phyloP scores from a whole-genome alignment of 176 grass and related monocot species.

The Ananas comosus region DNA sequence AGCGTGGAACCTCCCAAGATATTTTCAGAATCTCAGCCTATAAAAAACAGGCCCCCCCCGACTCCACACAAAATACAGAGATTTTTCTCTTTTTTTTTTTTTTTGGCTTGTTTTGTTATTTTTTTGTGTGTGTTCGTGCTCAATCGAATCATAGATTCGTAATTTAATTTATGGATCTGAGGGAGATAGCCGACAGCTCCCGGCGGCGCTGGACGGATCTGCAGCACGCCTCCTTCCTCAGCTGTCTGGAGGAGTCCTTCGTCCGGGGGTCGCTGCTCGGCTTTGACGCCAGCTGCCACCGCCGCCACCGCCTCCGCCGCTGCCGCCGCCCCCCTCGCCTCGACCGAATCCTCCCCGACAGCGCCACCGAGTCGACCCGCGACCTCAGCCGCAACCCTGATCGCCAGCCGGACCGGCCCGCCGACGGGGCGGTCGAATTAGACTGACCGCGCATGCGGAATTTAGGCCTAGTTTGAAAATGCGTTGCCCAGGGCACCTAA shows the following conservation, averaged over 20 bases:
- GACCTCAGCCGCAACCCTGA: no score
- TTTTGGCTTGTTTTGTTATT: no score
- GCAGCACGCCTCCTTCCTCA: constrained; percentile 16
- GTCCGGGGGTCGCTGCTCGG: not conserved
- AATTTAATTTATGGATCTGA: not conserved
- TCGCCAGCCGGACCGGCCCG: not conserved
- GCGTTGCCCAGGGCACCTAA: not conserved
- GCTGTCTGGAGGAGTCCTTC: constrained; percentile 10
- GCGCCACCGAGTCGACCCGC: not conserved
- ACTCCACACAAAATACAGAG: no score
- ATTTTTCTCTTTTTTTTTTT: no score
- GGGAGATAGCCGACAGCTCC: not conserved
- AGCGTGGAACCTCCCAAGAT: no score
- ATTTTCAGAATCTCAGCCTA: no score
- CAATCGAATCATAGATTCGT: no score
- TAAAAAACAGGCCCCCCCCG: no score
- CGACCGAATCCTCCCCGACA: constrained; percentile 4
- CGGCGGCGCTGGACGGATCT: constrained; percentile 9
- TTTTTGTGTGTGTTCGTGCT: no score
- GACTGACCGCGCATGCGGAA: not conserved
- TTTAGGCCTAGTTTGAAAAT: not conserved
- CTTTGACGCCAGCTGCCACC: not conserved
- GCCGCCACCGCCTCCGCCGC: not conserved
- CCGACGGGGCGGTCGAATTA: not conserved
- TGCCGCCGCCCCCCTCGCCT: not conserved